Conservation (phyloP, 2,329 filamentous ascomycete species). For the Diplodia intermedia region DNA sequence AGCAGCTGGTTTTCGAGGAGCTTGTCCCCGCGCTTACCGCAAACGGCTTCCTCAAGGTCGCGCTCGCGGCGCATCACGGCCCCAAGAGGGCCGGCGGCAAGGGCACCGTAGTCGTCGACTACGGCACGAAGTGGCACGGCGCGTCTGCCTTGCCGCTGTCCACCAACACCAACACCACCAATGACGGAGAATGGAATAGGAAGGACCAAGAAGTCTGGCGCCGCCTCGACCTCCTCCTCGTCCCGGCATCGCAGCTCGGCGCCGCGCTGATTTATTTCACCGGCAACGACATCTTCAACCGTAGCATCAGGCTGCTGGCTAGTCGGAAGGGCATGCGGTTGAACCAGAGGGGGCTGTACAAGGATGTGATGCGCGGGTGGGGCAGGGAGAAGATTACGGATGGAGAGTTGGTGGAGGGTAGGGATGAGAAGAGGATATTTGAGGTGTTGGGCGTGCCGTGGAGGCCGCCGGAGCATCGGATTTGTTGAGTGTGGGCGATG, state of each 20-base stretch:
- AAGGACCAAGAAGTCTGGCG: slow-evolving; percentile 65
- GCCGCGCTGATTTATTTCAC: slow-evolving; percentile 95
- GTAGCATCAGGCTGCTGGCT: slow-evolving; percentile 81
- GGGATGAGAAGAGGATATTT: slow-evolving; percentile 81
- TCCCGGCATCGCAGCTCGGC: slow-evolving; percentile 79
- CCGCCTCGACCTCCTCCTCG: slow-evolving; percentile 82
- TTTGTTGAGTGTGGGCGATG: slow-evolving; percentile 53
- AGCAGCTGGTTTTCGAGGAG: slow-evolving; percentile 65
- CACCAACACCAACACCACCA: slow-evolving; percentile 39
- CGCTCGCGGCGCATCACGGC: slow-evolving; percentile 65
- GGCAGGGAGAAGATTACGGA: slow-evolving; percentile 67
- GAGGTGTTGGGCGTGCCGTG: slow-evolving; percentile 82
- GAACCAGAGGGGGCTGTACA: slow-evolving; percentile 83
- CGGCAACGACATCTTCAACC: slow-evolving; percentile 92
- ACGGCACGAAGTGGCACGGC: slow-evolving; percentile 86
- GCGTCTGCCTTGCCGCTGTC: slow-evolving; percentile 72
- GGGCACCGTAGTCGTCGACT: slow-evolving; percentile 39
- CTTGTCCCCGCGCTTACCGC: slow-evolving; percentile 69
- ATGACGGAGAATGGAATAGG: too few species aligned
- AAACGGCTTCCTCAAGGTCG: slow-evolving; percentile 71
- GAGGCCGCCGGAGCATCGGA: slow-evolving; percentile 77
- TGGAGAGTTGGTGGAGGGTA: slow-evolving; percentile 75
- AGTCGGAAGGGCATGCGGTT: slow-evolving; percentile 81
- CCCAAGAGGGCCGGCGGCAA: slow-evolving; percentile 44
- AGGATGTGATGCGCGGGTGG: slow-evolving; percentile 68